These are phyloP conservation scores for Stevia rebaudiana DNA, from an alignment of 140 eudicot genomes.

Conservation along the genomic window DNA sequence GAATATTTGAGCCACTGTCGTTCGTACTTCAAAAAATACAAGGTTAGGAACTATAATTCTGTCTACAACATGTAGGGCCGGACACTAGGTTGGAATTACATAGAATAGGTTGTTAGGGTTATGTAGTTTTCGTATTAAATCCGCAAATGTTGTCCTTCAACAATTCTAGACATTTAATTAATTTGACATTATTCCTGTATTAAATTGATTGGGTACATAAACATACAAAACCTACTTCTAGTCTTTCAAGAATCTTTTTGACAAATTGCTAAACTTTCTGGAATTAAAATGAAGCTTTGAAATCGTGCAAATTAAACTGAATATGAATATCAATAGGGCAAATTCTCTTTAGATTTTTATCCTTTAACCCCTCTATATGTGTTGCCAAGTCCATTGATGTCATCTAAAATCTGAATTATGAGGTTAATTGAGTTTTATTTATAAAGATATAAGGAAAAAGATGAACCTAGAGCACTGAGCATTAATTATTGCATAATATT, in stretches of 20 bases:
- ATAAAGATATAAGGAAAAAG: too few species aligned
- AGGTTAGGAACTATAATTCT: too few species aligned
- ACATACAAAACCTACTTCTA: conserved; percentile 17
- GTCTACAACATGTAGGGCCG: too few species aligned
- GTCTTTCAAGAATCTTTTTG: conserved; percentile 22
- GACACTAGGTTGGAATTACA: conserved; percentile 5
- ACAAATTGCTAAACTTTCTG: conserved; percentile 21
- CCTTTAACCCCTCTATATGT: background rate
- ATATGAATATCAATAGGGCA: too few species aligned
- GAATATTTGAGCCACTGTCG: background rate
- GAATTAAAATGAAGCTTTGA: conserved; percentile 17
- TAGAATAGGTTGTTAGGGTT: background rate
- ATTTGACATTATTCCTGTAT: background rate
- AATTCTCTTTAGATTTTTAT: background rate
- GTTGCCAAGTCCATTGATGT: background rate
- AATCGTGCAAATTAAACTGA: background rate
- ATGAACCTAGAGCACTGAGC: too few species aligned
- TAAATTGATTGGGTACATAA: conserved; percentile 20
- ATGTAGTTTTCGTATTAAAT: background rate
- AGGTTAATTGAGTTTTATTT: too few species aligned
- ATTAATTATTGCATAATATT: too few species aligned
- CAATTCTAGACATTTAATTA: conserved; percentile 8
- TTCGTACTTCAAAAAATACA: background rate
- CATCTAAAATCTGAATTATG: background rate
- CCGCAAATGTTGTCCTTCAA: conserved; percentile 6